Base-by-base conservation (phyloP, 2,329 filamentous ascomycete species). In the Coniosporium tulheliwenetii region DNA sequence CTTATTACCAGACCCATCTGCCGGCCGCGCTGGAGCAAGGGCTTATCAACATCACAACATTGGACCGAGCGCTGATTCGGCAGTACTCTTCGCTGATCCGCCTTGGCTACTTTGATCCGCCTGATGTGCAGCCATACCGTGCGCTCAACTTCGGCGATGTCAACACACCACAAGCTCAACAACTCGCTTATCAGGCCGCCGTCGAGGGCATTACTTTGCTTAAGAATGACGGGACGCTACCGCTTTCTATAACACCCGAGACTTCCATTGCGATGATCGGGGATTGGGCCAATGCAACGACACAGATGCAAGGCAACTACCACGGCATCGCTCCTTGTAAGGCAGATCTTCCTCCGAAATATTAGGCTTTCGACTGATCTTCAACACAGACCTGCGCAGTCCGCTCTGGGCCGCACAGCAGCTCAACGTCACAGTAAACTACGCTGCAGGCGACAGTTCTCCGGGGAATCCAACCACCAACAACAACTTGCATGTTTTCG, bases 231-330 rank as follows among this genome's bases (percentile, higher is more conserved):
- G 64, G 62, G 5, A 52, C 57, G 0, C 52, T 73, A 1, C 70
- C 70, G 0, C 51, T 73, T 4, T 38, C 52, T 3, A 51, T 60
- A 12, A 52, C 48, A 12, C 55, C 52, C 2, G 58, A 55, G 35
- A 54, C 55, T 8, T 63, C 56, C 5, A 59, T 79, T 3, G 74
- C 70, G 0, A 56, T 79, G 36, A 59, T 79, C 26, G 75, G 75
- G 0, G 66, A 65, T 37, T 79, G 73, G 65, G 73, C 70, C 2
- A 73, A 73, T 39, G 70, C 70, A 5, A 72, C 71, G 0, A 60
- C 56, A 4, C 65, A 76, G 44, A 65, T 79, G 59, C 70, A 71
- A 39, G 75, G 75, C 0, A 74, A 73, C 48, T 79, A 80, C 55
- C 62, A 52, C 43, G 75, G 75, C 26, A 55, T 63, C 2, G 64